Evolutionary conservation across 306 rosid genomes (phyloP).

Genomic region (Gastrolobium bilobum): DNA sequence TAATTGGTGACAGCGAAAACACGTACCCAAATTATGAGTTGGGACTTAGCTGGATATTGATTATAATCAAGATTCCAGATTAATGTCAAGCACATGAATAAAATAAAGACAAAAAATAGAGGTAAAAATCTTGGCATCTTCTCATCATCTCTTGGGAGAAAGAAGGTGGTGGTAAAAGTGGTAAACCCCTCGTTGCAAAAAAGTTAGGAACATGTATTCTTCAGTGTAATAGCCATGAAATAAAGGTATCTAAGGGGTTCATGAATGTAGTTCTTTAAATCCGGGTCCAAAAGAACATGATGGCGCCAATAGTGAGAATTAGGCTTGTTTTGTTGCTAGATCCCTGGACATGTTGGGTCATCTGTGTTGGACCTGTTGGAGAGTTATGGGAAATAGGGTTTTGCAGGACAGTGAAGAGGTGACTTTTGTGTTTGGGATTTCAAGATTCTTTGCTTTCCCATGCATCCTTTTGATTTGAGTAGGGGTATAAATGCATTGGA

Average conservation of each 20-base stretch:
- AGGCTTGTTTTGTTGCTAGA: background rate
- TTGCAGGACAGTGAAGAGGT: background rate
- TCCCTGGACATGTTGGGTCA: slow-evolving; percentile 25
- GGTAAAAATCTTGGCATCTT: slow-evolving; percentile 18
- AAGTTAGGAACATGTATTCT: background rate
- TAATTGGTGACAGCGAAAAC: slow-evolving; percentile 40
- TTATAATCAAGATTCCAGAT: slow-evolving; percentile 44
- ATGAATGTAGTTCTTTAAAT: background rate
- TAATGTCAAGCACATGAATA: slow-evolving; percentile 38
- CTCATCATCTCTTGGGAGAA: slow-evolving; percentile 6
- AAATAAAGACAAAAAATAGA: background rate
- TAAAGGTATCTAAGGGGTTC: background rate
- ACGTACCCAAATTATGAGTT: slow-evolving; percentile 32
- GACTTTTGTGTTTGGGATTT: slow-evolving; percentile 6
- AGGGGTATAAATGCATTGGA: too few species aligned
- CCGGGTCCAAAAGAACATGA: background rate
- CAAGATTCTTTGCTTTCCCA: background rate
- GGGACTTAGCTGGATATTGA: slow-evolving; percentile 51
- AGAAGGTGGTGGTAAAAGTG: background rate
- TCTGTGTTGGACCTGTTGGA: background rate
- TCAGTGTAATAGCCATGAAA: background rate
- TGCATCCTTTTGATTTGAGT: slow-evolving; percentile 16
- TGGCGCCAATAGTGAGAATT: slow-evolving; percentile 10
- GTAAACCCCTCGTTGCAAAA: background rate
- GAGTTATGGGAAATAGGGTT: background rate